These are phyloP conservation scores for Cytospora leucostoma DNA, from an alignment of 2,329 filamentous ascomycete genomes.

Conservation along the genomic window DNA sequence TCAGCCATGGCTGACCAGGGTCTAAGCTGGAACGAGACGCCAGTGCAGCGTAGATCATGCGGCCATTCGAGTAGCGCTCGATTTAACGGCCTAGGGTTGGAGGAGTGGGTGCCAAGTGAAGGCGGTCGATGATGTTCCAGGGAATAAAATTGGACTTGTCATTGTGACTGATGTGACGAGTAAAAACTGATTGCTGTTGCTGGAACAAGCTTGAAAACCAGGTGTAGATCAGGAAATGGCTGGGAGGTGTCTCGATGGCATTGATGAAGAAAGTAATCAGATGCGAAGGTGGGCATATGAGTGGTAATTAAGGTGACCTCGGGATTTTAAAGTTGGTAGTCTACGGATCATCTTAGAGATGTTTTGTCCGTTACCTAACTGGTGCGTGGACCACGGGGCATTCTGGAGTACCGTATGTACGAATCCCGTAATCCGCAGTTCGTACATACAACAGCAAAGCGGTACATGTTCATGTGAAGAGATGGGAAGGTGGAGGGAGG, in stretches of 20 bases:
- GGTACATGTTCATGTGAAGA: too few species aligned
- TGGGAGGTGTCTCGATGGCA: too few species aligned
- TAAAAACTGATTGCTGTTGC: background rate
- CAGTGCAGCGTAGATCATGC: constrained; percentile 25
- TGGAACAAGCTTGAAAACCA: background rate
- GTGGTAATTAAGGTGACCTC: too few species aligned
- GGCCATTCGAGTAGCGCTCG: constrained; percentile 23
- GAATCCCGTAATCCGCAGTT: background rate
- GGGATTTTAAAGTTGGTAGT: too few species aligned
- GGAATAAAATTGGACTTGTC: constrained; percentile 8
- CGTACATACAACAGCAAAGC: background rate
- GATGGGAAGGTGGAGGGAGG: background rate
- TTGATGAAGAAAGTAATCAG: too few species aligned
- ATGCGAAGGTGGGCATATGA: too few species aligned
- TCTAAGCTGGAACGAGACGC: constrained; percentile 22
- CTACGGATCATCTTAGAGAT: too few species aligned
- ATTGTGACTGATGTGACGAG: constrained; percentile 14
- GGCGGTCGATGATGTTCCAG: constrained; percentile 19
- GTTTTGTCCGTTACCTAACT: too few species aligned
- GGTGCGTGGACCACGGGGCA: too few species aligned
- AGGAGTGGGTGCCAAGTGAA: constrained; percentile 21
- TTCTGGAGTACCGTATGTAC: too few species aligned
- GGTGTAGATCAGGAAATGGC: too few species aligned
- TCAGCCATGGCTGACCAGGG: constrained; percentile 10
- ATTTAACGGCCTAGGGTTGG: constrained; percentile 10